Percentiles rank a stretch among this genome's conserved stretches.
Conservation (phyloP, 148 eudicot species). For the Polygonum maritimum region DNA sequence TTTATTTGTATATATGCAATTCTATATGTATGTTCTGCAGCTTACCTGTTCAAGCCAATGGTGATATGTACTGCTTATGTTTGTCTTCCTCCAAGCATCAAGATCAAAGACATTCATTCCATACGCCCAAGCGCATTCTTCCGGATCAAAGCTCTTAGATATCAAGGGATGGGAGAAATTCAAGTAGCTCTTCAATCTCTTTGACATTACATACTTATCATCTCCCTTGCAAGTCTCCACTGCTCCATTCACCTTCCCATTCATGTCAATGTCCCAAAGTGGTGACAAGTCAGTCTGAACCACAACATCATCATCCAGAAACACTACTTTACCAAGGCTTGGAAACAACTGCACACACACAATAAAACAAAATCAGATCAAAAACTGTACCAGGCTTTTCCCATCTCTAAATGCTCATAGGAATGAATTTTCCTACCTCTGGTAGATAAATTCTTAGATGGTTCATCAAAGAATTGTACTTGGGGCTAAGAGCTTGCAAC, state of each 20-base stretch:
- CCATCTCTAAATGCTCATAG: not conserved
- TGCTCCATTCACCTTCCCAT: conserved; percentile 86
- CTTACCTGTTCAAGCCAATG: conserved; percentile 77
- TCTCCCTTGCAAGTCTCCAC: conserved; percentile 81
- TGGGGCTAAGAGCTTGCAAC: conserved; percentile 79
- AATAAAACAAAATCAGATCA: not conserved
- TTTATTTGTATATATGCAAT: not conserved
- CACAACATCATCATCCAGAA: conserved; percentile 86
- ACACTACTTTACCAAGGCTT: conserved; percentile 64
- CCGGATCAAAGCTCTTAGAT: conserved; percentile 45
- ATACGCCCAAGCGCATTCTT: conserved; percentile 96
- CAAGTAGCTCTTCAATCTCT: conserved; percentile 62
- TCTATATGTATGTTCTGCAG: not conserved
- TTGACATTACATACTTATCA: conserved; percentile 87
- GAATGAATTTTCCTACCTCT: conserved; percentile 39
- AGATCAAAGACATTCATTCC: conserved; percentile 92
- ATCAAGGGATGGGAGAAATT: conserved; percentile 87
- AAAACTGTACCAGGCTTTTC: not conserved
- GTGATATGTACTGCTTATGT: conserved; percentile 65
- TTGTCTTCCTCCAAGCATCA: conserved; percentile 74
- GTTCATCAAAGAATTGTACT: conserved; percentile 82
- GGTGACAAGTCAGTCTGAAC: conserved; percentile 79
- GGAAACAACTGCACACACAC: conserved; percentile 62
- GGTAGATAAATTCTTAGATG: conserved; percentile 72
- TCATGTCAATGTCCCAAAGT: conserved; percentile 80